These are phyloP conservation scores for Neurospora sublineolata DNA, from an alignment of 495 filamentous ascomycete genomes.

Conservation along the genomic window DNA sequence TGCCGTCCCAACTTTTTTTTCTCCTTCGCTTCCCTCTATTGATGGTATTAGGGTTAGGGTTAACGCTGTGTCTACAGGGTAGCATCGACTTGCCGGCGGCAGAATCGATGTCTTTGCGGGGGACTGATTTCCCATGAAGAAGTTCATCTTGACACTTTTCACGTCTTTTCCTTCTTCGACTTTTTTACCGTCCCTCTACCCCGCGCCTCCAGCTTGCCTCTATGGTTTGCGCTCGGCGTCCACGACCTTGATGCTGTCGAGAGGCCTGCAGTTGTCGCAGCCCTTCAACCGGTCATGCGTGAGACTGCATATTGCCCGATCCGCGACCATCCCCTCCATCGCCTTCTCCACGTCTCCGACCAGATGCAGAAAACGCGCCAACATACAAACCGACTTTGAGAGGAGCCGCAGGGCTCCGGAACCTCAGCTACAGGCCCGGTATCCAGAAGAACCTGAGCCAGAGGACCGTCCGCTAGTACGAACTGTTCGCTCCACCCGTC, in stretches of 20 bases:
- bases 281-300: constrained; percentile 23
- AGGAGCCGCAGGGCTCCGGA: neutral
- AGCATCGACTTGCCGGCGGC: neutral
- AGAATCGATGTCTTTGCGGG: neutral
- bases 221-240: constrained; percentile 1
- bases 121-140: neutral
- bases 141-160: neutral
- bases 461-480: neutral
- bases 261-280: constrained; percentile 26
- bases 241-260: constrained; percentile 27
- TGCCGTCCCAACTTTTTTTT: neutral
- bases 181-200: neutral
- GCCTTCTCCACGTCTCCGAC: neutral
- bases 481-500: neutral
- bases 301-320: constrained; percentile 13
- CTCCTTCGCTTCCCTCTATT: neutral
- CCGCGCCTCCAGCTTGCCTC: neutral
- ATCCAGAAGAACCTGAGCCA: neutral
- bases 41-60: neutral
- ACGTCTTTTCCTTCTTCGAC: neutral
- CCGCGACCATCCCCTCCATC: neutral
- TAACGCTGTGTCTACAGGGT: neutral
- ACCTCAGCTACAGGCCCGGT: neutral
- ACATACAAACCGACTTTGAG: neutral
- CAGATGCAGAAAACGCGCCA: neutral